Conservation (phyloP, 345 rosid genomes). For the Aquilaria yunnanensis region DNA sequence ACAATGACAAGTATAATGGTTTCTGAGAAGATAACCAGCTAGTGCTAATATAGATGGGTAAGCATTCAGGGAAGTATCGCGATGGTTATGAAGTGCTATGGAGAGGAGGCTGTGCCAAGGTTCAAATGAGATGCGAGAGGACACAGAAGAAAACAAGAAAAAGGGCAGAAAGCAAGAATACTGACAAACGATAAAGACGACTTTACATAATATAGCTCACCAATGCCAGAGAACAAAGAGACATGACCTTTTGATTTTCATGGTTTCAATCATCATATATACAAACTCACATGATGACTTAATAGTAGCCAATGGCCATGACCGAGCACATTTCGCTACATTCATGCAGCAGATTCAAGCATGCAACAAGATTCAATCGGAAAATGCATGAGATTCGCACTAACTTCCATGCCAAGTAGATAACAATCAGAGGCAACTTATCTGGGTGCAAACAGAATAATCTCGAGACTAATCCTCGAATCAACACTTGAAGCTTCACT, state of each 20-base stretch:
- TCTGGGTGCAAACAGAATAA: conserved; percentile 28
- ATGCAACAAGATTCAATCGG: neutral
- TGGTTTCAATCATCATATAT: conserved; percentile 37
- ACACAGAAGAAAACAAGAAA: no score
- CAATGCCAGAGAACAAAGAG: no score
- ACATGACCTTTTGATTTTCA: conserved; percentile 15
- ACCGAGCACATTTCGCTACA: conserved; percentile 45
- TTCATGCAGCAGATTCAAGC: conserved; percentile 34
- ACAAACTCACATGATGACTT: conserved; percentile 30
- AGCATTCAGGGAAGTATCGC: no score
- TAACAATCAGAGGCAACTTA: conserved; percentile 31
- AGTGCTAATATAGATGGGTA: no score
- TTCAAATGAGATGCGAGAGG: no score
- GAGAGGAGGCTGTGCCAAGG: no score
- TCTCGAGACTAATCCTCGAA: conserved; percentile 21
- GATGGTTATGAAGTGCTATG: no score
- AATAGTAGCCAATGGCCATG: conserved; percentile 26
- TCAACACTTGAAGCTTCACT: neutral
- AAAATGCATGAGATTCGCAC: conserved; percentile 38
- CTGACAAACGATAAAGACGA: no score
- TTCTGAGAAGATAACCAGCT: no score
- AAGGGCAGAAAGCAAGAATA: no score
- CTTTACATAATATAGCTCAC: no score
- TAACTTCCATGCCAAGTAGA: conserved; percentile 28
- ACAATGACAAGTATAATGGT: no score